Base-by-base conservation (phyloP, 192 early-diverging fungal genomes). In the Mortierella antarctica region DNA sequence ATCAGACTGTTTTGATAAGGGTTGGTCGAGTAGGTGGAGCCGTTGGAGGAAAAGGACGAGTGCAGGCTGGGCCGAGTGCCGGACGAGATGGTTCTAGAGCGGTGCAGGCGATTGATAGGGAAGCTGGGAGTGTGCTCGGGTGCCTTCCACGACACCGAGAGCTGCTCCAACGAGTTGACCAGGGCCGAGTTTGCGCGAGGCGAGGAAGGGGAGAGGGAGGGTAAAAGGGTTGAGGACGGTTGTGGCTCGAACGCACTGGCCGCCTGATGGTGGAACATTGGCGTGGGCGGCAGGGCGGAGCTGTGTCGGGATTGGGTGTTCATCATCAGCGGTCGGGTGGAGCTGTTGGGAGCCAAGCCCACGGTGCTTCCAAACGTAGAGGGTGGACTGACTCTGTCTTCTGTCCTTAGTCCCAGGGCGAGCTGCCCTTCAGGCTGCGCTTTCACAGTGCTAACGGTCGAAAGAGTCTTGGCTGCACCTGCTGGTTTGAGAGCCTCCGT, bases 91-190 rank as follows among this genome's bases (percentile, higher is more conserved):
- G 76, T 79, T 57, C 76, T 42, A 1, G 76, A 79, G 44, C 76
- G 76, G 40, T 79, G 76, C 20, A 79, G 53, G 4, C 76, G 67
- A 21, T 71, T 79, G 76, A 79, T 79, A 17, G 76, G 76, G 58
- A 79, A 79, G 47, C 68, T 71, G 14, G 76, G 76, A 1, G 76
- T 79, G 17, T 79, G 48, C 56, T 79, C 76, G 5, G 76, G 76
- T 8, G 76, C 76, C 55, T 79, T 79, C 76, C 76, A 79, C 6
- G 76, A 79, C 15, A 79, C 76, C 0, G 76, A 79, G 31, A 79
- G 69, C 18, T 79, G 76, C 44, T 79, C 76, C 18, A 79, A 52
- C 20, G 76, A 79, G 57, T 56, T 79, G 39, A 79, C 76, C 39
- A 79, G 47, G 11, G 76, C 76, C 15, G 76, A 62, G 52, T 79